Percentiles rank a stretch among this genome's conserved stretches.
Conservation (phyloP, 805 yeast genomes). For the Candida incommunis region DNA sequence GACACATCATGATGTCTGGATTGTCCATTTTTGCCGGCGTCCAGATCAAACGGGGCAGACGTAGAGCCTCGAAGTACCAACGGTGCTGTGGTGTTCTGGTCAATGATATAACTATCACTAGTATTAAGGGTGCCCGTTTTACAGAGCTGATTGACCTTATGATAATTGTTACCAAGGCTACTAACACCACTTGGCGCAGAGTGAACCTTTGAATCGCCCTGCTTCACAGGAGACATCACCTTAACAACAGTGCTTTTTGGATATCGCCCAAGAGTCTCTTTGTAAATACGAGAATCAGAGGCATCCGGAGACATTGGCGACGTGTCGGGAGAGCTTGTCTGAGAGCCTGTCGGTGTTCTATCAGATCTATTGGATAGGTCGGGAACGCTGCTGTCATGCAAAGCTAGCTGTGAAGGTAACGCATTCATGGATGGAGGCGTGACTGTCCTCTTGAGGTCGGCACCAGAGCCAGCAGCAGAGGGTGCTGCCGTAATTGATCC, state of each 20-base stretch:
- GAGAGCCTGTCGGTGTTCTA: neutral
- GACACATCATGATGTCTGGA: neutral
- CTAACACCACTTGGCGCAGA: neutral
- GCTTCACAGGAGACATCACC: neutral
- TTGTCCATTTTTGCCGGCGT: neutral
- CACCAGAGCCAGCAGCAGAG: neutral
- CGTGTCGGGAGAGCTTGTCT: neutral
- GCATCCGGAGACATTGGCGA: neutral
- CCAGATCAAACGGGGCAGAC: neutral
- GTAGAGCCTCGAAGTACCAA: too few species aligned
- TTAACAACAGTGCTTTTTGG: neutral
- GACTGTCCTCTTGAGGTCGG: neutral
- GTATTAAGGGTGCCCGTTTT: neutral
- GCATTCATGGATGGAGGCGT: too few species aligned
- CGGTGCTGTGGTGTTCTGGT: neutral
- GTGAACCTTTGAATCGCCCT: neutral
- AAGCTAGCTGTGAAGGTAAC: neutral
- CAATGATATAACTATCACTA: neutral
- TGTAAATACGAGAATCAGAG: neutral
- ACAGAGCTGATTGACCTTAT: neutral
- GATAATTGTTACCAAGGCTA: neutral
- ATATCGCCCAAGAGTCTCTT: neutral
- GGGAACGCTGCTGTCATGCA: neutral
- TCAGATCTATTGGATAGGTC: neutral
- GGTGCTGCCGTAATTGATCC: neutral